phyloP scores from a whole-genome alignment of 2,329 filamentous ascomycete genomes.

The Aspergillus sergii region DNA sequence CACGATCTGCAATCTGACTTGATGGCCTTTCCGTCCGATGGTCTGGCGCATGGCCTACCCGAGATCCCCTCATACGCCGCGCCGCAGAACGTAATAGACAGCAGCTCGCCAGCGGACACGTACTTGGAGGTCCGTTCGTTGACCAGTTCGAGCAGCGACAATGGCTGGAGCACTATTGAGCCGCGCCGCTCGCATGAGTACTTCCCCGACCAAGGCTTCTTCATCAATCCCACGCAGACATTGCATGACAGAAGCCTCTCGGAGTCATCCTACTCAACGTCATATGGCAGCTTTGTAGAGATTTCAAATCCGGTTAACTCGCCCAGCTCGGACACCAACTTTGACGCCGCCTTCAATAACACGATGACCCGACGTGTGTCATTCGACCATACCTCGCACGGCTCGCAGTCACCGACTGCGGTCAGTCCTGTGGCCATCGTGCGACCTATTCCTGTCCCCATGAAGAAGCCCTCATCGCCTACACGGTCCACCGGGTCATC shows the following conservation, averaged over 20 bases:
- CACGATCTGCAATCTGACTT: slow-evolving; percentile 76
- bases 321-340: slow-evolving; percentile 74
- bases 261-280: slow-evolving; percentile 77
- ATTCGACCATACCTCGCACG: slow-evolving; percentile 46
- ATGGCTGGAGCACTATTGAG: slow-evolving; percentile 84
- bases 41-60: slow-evolving; percentile 46
- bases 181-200: slow-evolving; percentile 72
- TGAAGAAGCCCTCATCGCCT: slow-evolving; percentile 54
- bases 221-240: slow-evolving; percentile 91
- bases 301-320: slow-evolving; percentile 80
- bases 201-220: slow-evolving; percentile 63
- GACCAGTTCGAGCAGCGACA: slow-evolving; percentile 76
- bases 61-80: slow-evolving; percentile 43
- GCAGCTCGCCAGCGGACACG: slow-evolving; percentile 73
- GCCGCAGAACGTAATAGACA: slow-evolving; percentile 47
- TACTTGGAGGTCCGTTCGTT: slow-evolving; percentile 86
- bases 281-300: slow-evolving; percentile 80
- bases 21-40: slow-evolving; percentile 52
- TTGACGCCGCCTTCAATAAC: slow-evolving; percentile 56
- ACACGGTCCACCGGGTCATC: slow-evolving; percentile 64
- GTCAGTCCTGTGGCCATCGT: slow-evolving; percentile 71
- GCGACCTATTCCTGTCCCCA: slow-evolving; percentile 62
- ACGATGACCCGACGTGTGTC: slow-evolving; percentile 42
- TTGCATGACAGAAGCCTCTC: slow-evolving; percentile 85
- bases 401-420: slow-evolving; percentile 47